Percentiles rank a stretch among this genome's conserved stretches.
phyloP scores from a whole-genome alignment of 208 protist species.

The Porcisia deanei region DNA sequence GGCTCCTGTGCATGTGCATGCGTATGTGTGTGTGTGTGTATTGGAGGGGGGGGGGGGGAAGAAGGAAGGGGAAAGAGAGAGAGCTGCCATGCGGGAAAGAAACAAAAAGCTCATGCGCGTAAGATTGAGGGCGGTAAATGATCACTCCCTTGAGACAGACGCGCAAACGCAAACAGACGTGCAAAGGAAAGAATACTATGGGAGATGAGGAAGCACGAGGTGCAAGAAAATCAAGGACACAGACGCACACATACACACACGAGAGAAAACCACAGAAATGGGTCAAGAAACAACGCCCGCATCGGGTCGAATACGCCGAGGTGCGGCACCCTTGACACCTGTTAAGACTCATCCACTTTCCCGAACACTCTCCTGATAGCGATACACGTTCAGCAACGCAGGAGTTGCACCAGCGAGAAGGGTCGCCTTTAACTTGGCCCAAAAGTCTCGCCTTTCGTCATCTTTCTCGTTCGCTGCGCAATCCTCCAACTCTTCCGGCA shows the following conservation, averaged over 20 bases:
- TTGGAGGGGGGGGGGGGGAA: no score
- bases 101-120: neutral
- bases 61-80: neutral
- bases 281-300: no score
- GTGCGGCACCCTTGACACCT: neutral
- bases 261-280: no score
- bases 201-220: neutral
- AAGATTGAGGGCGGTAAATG: neutral
- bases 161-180: neutral
- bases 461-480: slow-evolving; percentile 61
- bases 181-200: slow-evolving; percentile 13
- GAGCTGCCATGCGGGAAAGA: neutral
- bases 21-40: no score
- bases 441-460: slow-evolving; percentile 51
- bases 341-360: slow-evolving; percentile 10
- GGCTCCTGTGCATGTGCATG: neutral
- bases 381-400: slow-evolving; percentile 56
- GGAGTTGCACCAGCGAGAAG: slow-evolving; percentile 43
- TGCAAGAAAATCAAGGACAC: neutral
- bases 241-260: neutral
- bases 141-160: neutral
- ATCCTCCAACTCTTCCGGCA: slow-evolving; percentile 54
- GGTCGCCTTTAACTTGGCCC: slow-evolving; percentile 49
- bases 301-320: neutral
- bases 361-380: slow-evolving; percentile 46